Percentiles rank a stretch among this genome's conserved stretches.
These are phyloP conservation scores for Ilyonectria destructans DNA, from an alignment of 2,329 filamentous ascomycete species.

Conservation along the genomic window DNA sequence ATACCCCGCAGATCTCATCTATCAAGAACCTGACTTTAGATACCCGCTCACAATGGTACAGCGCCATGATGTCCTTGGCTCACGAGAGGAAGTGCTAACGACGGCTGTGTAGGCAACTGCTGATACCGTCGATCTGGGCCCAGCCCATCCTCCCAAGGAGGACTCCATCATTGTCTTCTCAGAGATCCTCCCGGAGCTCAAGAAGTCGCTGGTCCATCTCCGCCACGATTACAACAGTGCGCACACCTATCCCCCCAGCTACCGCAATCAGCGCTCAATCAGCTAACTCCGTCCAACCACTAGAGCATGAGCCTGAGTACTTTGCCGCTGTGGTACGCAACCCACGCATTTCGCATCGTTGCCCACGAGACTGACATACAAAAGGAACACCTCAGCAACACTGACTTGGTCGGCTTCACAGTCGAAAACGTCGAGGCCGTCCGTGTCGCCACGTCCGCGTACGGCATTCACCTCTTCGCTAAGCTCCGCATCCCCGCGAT, in stretches of 20 bases:
- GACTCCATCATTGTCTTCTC: conserved; percentile 67
- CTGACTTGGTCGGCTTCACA: conserved; percentile 89
- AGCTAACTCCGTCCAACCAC: not conserved
- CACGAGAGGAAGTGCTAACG: conserved; percentile 16
- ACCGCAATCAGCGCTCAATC: not conserved
- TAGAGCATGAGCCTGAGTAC: conserved; percentile 70
- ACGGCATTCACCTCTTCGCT: conserved; percentile 83
- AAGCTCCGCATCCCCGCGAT: conserved; percentile 74
- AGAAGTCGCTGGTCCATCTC: conserved; percentile 65
- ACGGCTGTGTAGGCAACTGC: conserved; percentile 60
- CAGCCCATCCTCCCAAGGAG: conserved; percentile 64
- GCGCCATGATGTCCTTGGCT: not conserved
- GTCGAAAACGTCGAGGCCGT: conserved; percentile 90
- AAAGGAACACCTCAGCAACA: conserved; percentile 66
- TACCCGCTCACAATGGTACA: conserved; percentile 40
- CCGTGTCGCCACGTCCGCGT: conserved; percentile 90
- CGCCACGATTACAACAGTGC: conserved; percentile 64
- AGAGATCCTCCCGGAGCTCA: conserved; percentile 66
- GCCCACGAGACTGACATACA: not conserved
- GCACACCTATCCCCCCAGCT: conserved; percentile 17
- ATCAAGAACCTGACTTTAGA: not conserved
- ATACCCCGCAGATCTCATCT: conserved; percentile 1
- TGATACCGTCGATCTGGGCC: conserved; percentile 68
- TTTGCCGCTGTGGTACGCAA: conserved; percentile 65
- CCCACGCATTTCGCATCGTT: not conserved